A percentile compares a stretch with the other conserved stretches of the same genome.
Conservation (phyloP, 1,284 basidiomycete species). For the Cutaneotrichosporon curvatum region DNA sequence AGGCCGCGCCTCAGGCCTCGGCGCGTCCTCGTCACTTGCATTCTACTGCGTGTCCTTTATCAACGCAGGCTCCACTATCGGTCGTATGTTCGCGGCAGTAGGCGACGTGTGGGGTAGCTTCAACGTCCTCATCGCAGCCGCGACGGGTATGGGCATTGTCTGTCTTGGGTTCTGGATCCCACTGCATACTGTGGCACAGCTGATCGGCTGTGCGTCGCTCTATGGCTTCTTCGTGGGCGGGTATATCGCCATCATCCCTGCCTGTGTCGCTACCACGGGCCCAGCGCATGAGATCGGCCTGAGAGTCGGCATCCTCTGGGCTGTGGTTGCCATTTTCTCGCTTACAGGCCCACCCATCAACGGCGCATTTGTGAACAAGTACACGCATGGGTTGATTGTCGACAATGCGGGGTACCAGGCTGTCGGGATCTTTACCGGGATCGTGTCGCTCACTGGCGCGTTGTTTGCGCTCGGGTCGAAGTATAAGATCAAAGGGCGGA, state of each 20-base stretch:
- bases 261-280: slow-evolving; percentile 22
- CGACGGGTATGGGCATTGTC: slow-evolving; percentile 10
- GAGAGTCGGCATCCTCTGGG: slow-evolving; percentile 24
- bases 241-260: slow-evolving; percentile 25
- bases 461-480: too few species aligned
- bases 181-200: slow-evolving; percentile 16
- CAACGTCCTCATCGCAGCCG: slow-evolving; percentile 28
- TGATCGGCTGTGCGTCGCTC: slow-evolving; percentile 36
- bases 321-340: slow-evolving; percentile 24
- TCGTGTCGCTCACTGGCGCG: not conserved
- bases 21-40: slow-evolving; percentile 23
- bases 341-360: slow-evolving; percentile 39
- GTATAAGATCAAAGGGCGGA: too few species aligned
- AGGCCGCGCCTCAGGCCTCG: slow-evolving; percentile 26
- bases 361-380: slow-evolving; percentile 30
- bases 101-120: slow-evolving; percentile 14
- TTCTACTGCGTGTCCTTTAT: slow-evolving; percentile 31
- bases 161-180: slow-evolving; percentile 24
- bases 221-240: slow-evolving; percentile 35
- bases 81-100: slow-evolving; percentile 12
- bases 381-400: slow-evolving; percentile 2
- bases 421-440: slow-evolving; percentile 5
- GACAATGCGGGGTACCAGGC: not conserved
- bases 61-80: slow-evolving; percentile 33
- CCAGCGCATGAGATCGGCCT: slow-evolving; percentile 26